Evolutionary conservation across 2,329 filamentous ascomycete species (phyloP), one percentile per base, ranked within the genome.

Genomic region (Pyrenochaeta sp.): DNA sequence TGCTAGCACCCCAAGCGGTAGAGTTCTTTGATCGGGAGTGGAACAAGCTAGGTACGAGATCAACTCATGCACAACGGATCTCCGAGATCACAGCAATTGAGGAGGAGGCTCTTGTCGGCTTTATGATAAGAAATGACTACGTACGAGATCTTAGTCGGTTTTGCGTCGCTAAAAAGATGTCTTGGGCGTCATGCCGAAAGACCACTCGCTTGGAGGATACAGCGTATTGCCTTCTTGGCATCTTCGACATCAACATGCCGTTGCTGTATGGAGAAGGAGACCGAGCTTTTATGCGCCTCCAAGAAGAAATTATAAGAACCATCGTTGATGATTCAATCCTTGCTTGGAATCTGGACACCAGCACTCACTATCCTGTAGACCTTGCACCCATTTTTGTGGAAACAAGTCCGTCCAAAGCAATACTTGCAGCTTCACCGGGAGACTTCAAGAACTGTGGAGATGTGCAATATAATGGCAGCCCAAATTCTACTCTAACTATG

Each of bases 241-340:
- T 74, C 1, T 71, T 73, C 45, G 53, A 54, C 31, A 56, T 74
- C 6, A 63, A 64, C 21, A 70, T 75, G 62, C 60, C 68, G 3
- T 47, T 71, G 9, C 44, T 71, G 1, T 74, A 75, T 48, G 72
- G 72, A 6, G 72, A 72, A 58, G 69, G 69, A 3, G 7, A 53
- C 7, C 49, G 54, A 17, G 65, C 67, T 1, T 71, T 69, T 48
- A 15, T 9, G 1, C 44, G 67, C 9, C 53, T 71, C 3, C 60
- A 66, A 33, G 52, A 65, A 45, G 67, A 67, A 33, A 68, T 70
- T 12, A 52, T 64, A 14, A 55, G 35, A 27, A 45, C n/a, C 2
- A 23, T n/a, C 2, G 29, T 52, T 6, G 61, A 66, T 14, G 39
- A 59, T 12, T 54, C 55, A 7, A 44, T 66, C n/a, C 59, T 66